Conservation (phyloP, 345 rosid genomes). For the Microcos paniculata region DNA sequence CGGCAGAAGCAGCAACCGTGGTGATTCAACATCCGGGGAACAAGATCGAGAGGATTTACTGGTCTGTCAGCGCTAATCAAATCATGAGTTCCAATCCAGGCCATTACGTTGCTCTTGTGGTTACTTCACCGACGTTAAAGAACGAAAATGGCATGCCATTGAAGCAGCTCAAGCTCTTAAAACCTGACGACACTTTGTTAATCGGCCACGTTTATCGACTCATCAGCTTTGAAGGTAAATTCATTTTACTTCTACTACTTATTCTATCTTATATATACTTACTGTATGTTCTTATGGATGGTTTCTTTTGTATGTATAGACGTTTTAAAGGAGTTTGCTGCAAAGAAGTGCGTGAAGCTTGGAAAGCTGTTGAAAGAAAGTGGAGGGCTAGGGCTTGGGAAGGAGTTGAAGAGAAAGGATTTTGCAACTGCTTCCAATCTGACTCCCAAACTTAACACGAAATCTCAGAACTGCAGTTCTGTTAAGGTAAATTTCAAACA, state of each 20-base stretch:
- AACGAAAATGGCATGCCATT: conserved; percentile 47
- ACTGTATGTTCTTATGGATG: not conserved
- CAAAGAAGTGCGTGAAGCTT: conserved; percentile 71
- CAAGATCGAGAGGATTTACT: conserved; percentile 68
- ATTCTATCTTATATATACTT: not conserved
- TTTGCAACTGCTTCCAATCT: conserved; percentile 16
- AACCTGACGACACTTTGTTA: conserved; percentile 66
- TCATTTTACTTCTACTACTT: no score
- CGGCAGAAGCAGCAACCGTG: conserved; percentile 81
- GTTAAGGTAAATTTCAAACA: conserved; percentile 22
- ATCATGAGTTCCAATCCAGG: conserved; percentile 80
- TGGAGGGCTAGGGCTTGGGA: conserved; percentile 35
- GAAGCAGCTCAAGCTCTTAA: conserved; percentile 83
- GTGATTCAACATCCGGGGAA: conserved; percentile 76
- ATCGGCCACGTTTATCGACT: conserved; percentile 78
- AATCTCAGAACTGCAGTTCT: conserved; percentile 17
- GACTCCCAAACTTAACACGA: conserved; percentile 27
- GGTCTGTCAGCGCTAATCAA: conserved; percentile 69
- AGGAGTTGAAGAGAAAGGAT: conserved; percentile 32
- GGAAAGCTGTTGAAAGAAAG: conserved; percentile 66
- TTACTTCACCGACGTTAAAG: conserved; percentile 40
- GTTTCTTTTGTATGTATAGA: conserved; percentile 29
- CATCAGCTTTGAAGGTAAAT: conserved; percentile 70
- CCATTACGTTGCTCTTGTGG: conserved; percentile 76
- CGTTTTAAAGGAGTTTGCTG: conserved; percentile 70